phyloP scores from a whole-genome alignment of 495 filamentous ascomycete species.

The Talaromyces stipitatus region DNA sequence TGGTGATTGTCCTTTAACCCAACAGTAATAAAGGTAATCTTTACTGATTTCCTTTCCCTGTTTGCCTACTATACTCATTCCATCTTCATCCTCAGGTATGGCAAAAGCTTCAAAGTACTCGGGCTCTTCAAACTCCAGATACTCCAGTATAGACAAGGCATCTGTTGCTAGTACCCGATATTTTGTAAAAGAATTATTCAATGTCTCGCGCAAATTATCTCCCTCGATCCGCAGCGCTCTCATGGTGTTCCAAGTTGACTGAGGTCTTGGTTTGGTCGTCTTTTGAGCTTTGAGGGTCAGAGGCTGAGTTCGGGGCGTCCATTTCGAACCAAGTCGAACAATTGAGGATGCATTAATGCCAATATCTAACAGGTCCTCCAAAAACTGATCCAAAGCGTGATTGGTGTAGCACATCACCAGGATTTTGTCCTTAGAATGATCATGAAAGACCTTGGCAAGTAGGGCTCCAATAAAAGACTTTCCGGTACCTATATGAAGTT shows the following conservation, averaged over 20 bases:
- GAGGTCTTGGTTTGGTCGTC: slow-evolving; percentile 12
- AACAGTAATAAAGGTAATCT: slow-evolving; percentile 50
- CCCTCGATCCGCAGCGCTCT: slow-evolving; percentile 24
- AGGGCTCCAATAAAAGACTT: slow-evolving; percentile 73
- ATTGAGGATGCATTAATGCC: slow-evolving; percentile 49
- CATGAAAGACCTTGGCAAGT: slow-evolving; percentile 50
- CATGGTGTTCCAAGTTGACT: slow-evolving; percentile 30
- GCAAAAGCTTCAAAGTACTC: slow-evolving; percentile 51
- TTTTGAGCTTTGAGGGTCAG: slow-evolving; percentile 43
- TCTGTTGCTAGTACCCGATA: slow-evolving; percentile 14
- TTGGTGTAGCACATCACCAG: slow-evolving; percentile 62
- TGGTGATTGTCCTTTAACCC: slow-evolving; percentile 43
- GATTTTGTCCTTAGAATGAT: slow-evolving; percentile 44
- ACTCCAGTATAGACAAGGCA: slow-evolving; percentile 42
- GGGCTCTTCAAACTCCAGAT: slow-evolving; percentile 54
- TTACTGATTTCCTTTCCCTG: slow-evolving; percentile 34
- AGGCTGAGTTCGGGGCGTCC: slow-evolving; percentile 35
- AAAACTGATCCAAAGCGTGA: slow-evolving; percentile 71
- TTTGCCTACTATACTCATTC: slow-evolving; percentile 39
- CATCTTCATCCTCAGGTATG: slow-evolving; percentile 33
- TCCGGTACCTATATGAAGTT: slow-evolving; percentile 52
- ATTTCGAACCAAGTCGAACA: slow-evolving; percentile 63
- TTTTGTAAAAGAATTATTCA: slow-evolving; percentile 16
- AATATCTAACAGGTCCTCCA: slow-evolving; percentile 58
- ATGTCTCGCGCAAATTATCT: neutral